Evolutionary conservation across 257 asterid genomes (phyloP), one percentile per base, ranked within the genome.

Genomic region (Nicotiana sylvestris): DNA sequence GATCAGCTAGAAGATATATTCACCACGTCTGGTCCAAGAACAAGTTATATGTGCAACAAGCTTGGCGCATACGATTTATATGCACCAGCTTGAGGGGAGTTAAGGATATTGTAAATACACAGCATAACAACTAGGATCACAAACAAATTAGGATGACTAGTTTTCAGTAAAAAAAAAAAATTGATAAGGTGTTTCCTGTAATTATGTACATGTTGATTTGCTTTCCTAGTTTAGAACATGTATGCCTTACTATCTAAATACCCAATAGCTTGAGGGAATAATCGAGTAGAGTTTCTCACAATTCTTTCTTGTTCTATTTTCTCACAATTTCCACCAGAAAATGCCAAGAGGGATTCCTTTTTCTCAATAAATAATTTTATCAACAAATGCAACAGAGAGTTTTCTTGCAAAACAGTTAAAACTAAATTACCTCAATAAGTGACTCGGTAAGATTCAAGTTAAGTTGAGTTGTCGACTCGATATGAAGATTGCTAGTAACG

Each of bases 401-500:
- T 72, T 51, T 32, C 62, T 61, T 25, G 64, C 53, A 76, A 61
- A 43, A 66, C 30, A 65, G 11, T 60, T 35, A 32, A 21, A 72
- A 72, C 67, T 37, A 78, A 15, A 61, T 55, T 93, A 92, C 99
- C 99, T 96, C 99, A 68, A 94, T 87, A 85, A 92, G 86, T 81
- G 98, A 87, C 85, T 92, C 98, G 16, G 92, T 93, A 69, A 94
- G 78, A 86, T 96, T 96, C 89, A 96, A 85, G 85, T 96, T 96
- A 81, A 96, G 95, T 83, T 91, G 94, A 37, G 91, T 79, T 82
- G 83, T 88, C 33, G 98, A 93, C 82, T 89, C 90, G 79, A 96
- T 92, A 83, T 84, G 87, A 72, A 94, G 87, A 84, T 93, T 91
- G 76, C 96, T 92, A 87, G 83, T 81, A 78, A 91, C 78, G 78